These are phyloP conservation scores for Acanthamoeba pearcei DNA, from an alignment of 208 protist genomes.

Conservation along the genomic window DNA sequence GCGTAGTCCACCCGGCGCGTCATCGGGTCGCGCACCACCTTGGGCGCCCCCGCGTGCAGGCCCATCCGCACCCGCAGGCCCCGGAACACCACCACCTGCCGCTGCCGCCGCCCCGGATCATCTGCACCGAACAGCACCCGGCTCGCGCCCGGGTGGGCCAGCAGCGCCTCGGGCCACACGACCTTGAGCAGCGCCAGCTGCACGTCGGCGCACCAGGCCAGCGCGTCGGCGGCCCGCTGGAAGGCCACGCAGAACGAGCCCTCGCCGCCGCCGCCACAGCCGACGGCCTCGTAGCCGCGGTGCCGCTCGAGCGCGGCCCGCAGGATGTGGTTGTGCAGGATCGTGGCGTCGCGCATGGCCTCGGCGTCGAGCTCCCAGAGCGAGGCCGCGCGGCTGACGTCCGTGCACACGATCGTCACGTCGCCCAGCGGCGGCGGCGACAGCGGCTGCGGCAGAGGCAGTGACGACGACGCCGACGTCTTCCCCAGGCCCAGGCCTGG, in stretches of 20 bases:
- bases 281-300: neutral
- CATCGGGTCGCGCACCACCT: constrained; percentile 74
- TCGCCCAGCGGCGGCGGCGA: neutral
- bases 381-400: neutral
- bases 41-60: constrained; percentile 11
- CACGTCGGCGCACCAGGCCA: no score
- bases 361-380: neutral
- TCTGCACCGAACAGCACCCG: no score
- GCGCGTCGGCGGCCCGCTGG: neutral
- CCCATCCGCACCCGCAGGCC: constrained; percentile 49
- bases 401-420: neutral
- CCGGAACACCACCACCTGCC: neutral
- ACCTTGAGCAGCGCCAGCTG: neutral
- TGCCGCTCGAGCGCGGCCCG: neutral
- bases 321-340: neutral
- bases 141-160: neutral
- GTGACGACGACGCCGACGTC: no score
- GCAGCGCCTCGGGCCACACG: neutral
- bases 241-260: constrained; percentile 76
- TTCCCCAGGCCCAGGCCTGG: no score
- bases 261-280: neutral
- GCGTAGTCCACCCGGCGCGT: constrained; percentile 82
- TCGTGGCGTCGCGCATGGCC: neutral
- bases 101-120: no score
- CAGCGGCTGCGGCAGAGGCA: no score